Conservation (phyloP, 495 filamentous ascomycete genomes). For the Penicillium steckii region DNA sequence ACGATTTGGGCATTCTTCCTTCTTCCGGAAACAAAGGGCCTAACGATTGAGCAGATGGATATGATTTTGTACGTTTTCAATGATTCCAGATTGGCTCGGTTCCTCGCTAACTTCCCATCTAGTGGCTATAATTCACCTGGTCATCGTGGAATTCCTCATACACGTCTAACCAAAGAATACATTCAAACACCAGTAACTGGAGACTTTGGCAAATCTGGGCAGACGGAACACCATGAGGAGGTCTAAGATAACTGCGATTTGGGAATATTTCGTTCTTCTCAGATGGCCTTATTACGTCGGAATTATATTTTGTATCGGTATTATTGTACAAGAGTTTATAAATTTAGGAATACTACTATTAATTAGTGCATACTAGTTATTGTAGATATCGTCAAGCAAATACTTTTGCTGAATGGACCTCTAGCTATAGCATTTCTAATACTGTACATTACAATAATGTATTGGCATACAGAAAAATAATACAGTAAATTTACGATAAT, state of each 20-base stretch:
- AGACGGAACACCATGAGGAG: neutral
- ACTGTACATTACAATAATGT: too few species aligned
- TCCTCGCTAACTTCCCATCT: constrained; percentile 5
- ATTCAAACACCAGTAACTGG: neutral
- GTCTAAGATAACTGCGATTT: too few species aligned
- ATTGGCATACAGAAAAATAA: too few species aligned
- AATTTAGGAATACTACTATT: too few species aligned
- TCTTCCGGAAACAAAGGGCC: constrained; percentile 35
- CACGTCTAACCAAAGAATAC: neutral
- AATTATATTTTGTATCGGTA: neutral
- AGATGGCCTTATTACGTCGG: neutral
- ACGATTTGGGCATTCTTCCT: constrained; percentile 34
- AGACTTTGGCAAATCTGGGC: neutral
- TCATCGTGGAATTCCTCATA: constrained; percentile 4
- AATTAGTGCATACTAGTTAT: too few species aligned
- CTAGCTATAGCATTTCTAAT: too few species aligned
- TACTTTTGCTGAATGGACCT: too few species aligned
- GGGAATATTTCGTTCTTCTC: neutral
- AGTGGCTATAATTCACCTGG: constrained; percentile 6
- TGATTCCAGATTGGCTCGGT: neutral
- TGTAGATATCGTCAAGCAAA: too few species aligned
- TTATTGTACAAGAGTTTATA: too few species aligned
- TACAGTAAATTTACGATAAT: too few species aligned
- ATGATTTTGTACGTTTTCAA: neutral
- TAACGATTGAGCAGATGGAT: constrained; percentile 32